Evolutionary conservation across 2,329 filamentous ascomycete genomes (phyloP).

Genomic region (Diaporthe sp.): DNA sequence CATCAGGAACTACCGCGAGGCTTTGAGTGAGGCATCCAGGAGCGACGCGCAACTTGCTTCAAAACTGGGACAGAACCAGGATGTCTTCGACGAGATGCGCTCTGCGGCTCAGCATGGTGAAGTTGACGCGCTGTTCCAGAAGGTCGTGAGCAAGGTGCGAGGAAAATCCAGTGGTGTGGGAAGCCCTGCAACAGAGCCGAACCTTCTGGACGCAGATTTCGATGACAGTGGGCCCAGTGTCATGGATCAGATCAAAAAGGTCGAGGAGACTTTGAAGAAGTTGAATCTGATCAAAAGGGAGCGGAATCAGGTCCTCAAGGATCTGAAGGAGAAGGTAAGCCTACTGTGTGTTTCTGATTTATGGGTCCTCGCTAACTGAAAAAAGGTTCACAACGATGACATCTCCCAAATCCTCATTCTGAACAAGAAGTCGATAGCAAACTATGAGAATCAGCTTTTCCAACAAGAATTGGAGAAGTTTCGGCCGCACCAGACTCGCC

Average conservation of each 20-base stretch:
- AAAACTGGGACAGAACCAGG: slow-evolving; percentile 87
- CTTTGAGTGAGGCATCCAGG: slow-evolving; percentile 87
- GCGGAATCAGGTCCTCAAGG: slow-evolving; percentile 90
- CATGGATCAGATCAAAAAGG: slow-evolving; percentile 86
- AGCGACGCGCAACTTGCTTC: slow-evolving; percentile 88
- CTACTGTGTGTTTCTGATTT: not conserved
- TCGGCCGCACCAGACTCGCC: slow-evolving; percentile 88
- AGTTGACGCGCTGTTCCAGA: slow-evolving; percentile 89
- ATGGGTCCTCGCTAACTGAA: slow-evolving; percentile 41
- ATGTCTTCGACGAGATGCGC: slow-evolving; percentile 95
- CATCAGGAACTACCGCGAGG: slow-evolving; percentile 87
- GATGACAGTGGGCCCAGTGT: slow-evolving; percentile 84
- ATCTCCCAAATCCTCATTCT: slow-evolving; percentile 97
- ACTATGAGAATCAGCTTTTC: slow-evolving; percentile 92
- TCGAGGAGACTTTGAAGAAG: slow-evolving; percentile 93
- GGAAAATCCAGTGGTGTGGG: slow-evolving; percentile 71
- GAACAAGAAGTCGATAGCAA: slow-evolving; percentile 96
- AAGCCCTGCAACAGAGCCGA: slow-evolving; percentile 73
- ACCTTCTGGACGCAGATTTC: slow-evolving; percentile 92
- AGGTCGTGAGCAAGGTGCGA: slow-evolving; percentile 84
- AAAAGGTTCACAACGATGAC: slow-evolving; percentile 91
- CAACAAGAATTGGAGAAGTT: slow-evolving; percentile 98
- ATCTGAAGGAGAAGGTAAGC: slow-evolving; percentile 94
- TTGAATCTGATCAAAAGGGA: slow-evolving; percentile 93
- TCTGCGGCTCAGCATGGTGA: slow-evolving; percentile 88